Percentiles rank a stretch among this genome's conserved stretches.
These are phyloP conservation scores for Limonomyces culmigenus DNA, from an alignment of 1,284 basidiomycete species.

Conservation along the genomic window DNA sequence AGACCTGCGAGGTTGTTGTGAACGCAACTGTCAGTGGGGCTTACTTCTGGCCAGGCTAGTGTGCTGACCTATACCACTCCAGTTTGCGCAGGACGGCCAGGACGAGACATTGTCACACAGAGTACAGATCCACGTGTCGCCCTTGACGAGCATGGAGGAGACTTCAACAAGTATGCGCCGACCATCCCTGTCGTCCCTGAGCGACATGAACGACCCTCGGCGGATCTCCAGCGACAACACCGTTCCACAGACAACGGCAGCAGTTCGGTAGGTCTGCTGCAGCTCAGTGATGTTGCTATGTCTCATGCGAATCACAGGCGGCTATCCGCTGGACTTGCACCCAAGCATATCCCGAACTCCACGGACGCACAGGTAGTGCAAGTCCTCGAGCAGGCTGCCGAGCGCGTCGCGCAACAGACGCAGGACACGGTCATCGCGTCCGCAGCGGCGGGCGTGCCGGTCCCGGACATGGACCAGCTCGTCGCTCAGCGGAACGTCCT, in stretches of 20 bases:
- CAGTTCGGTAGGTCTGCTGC: slow-evolving; percentile 14
- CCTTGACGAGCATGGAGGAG: slow-evolving; percentile 50
- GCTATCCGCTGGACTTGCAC: background rate
- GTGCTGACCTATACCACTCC: slow-evolving; percentile 2
- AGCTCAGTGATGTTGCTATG: background rate
- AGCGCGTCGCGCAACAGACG: slow-evolving; percentile 54
- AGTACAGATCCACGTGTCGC: slow-evolving; percentile 56
- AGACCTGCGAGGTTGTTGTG: slow-evolving; percentile 54
- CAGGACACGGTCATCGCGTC: slow-evolving; percentile 37
- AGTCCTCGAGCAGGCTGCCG: slow-evolving; percentile 55
- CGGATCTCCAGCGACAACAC: slow-evolving; percentile 47
- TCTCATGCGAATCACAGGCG: background rate
- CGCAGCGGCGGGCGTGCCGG: slow-evolving; percentile 26
- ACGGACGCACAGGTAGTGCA: slow-evolving; percentile 52
- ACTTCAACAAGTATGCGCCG: slow-evolving; percentile 37
- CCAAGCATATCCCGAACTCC: slow-evolving; percentile 3
- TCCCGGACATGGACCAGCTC: slow-evolving; percentile 40
- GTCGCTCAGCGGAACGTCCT: slow-evolving; percentile 68
- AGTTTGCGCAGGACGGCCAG: slow-evolving; percentile 59
- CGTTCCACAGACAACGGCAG: slow-evolving; percentile 18
- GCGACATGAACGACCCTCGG: slow-evolving; percentile 28
- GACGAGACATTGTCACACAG: slow-evolving; percentile 50
- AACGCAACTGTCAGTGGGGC: slow-evolving; percentile 46
- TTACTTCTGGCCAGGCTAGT: slow-evolving; percentile 1
- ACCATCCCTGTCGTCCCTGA: slow-evolving; percentile 27